A percentile compares a stretch with the other conserved stretches of the same genome.
phyloP scores from a whole-genome alignment of 1,139 yeast genomes.

The Geotrichum fermentans region DNA sequence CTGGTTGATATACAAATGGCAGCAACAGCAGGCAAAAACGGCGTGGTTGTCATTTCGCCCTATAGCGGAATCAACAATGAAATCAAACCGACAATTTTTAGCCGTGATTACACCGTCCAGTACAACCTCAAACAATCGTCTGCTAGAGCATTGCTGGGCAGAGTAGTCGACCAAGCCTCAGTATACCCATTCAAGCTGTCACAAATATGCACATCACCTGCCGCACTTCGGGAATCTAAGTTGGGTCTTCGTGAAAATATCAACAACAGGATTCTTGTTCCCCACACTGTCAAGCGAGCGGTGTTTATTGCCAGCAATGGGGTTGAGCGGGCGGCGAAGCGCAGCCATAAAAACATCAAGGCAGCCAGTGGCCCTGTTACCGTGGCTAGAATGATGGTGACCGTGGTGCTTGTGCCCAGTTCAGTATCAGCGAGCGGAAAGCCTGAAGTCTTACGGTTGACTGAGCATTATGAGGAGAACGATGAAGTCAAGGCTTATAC shows the following conservation, averaged over 20 bases:
- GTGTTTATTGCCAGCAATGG: conserved; percentile 45
- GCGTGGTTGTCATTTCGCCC: conserved; percentile 29
- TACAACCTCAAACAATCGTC: conserved; percentile 73
- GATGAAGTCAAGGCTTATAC: no score
- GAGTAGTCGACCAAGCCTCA: conserved; percentile 66
- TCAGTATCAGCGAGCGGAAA: conserved; percentile 42
- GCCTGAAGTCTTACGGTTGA: conserved; percentile 65
- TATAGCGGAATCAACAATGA: conserved; percentile 32
- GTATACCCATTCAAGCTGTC: conserved; percentile 86
- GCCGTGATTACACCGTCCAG: conserved; percentile 78
- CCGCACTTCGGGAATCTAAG: conserved; percentile 45
- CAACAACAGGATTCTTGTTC: conserved; percentile 74
- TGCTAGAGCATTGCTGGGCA: conserved; percentile 64
- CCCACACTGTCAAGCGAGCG: conserved; percentile 67
- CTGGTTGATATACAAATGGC: conserved; percentile 77
- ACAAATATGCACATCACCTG: conserved; percentile 28
- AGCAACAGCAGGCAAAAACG: conserved; percentile 44
- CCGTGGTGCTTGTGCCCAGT: conserved; percentile 55
- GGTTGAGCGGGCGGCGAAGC: conserved; percentile 17
- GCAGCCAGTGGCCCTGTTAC: conserved; percentile 46
- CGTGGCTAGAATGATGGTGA: conserved; percentile 74
- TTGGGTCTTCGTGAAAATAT: conserved; percentile 78
- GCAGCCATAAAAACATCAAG: conserved; percentile 39
- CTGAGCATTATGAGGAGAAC: no score
- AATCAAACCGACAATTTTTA: conserved; percentile 57